Base-by-base conservation (phyloP, 2,329 filamentous ascomycete species). In the Berkeleyomyces basicola region DNA sequence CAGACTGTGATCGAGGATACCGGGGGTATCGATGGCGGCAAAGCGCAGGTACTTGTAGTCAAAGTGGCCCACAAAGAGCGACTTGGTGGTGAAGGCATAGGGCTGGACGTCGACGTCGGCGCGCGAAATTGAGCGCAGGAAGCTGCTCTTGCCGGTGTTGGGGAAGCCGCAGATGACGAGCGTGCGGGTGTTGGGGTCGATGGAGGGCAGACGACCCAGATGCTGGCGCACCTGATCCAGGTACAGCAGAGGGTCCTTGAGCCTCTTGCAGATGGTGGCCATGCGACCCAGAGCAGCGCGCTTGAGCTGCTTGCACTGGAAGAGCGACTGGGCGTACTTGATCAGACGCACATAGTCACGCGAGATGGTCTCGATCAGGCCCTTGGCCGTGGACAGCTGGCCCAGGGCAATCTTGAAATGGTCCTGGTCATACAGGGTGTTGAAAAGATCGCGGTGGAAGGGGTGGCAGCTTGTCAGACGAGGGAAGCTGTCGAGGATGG, bases 261-360 rank as follows among this genome's bases (percentile, higher is more conserved):
- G 78, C 67, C 91, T 85, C 78, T 90, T 93, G 77, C 90, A 90
- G 70, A 99, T 90, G 16, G 93, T 99, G 67, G 92, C 93, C 93
- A 99, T 97, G 72, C 93, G 90, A 79, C 93, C 93, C 61, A 99
- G 83, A 7, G 88, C 95, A 60, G 95, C 93, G 67, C 88, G 83
- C 84, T 99, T 99, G 70, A 99, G 84, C 79, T 97, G 91, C 78
- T 99, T 99, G 82, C 92, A 97, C 78, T 99, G 93, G 79, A 92
- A 99, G 67, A 99, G 82, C 70, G 86, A 95, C 78, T 96, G 91
- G 62, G 90, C 91, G 77, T 99, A 97, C 80, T 75, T 75, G 74
- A 95, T 82, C 55, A 99, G 82, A 67, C 93, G 89, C 66, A 99
- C 90, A 71, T 99, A 99, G 74, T 99, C 93, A 71, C 93, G 84